Evolutionary conservation across 805 yeast species (phyloP).

Genomic region (Metschnikowia bowlesiae): DNA sequence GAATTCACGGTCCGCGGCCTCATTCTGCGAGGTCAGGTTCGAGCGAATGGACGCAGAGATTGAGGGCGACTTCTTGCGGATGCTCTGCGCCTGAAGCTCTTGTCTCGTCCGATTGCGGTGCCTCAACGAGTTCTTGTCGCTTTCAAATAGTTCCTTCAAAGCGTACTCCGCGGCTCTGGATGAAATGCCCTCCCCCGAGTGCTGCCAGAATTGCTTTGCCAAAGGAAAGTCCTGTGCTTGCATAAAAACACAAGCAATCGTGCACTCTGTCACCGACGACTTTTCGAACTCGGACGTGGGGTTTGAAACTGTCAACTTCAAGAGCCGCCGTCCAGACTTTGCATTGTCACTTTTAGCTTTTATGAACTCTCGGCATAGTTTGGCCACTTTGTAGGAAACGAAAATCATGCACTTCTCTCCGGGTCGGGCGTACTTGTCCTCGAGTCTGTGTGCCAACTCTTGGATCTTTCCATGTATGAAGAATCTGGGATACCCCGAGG

Average conservation of each 20-base stretch:
- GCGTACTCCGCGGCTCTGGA: constrained; percentile 86
- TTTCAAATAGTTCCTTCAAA: constrained; percentile 49
- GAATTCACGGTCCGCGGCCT: constrained; percentile 47
- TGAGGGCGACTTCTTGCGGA: constrained; percentile 31
- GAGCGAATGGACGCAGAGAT: constrained; percentile 26
- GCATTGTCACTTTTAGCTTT: constrained; percentile 37
- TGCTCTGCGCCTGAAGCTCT: constrained; percentile 33
- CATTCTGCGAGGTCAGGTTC: constrained; percentile 19
- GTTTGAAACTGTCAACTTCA: constrained; percentile 68
- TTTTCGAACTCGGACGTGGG: constrained; percentile 59
- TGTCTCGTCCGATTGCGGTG: constrained; percentile 21
- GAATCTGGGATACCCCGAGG: constrained; percentile 85
- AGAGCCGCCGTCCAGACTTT: constrained; percentile 41
- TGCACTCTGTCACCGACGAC: constrained; percentile 57
- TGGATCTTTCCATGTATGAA: constrained; percentile 64
- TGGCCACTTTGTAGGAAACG: constrained; percentile 75
- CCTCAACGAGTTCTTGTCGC: constrained; percentile 15
- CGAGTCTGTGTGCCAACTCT: constrained; percentile 50
- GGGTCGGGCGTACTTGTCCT: constrained; percentile 70
- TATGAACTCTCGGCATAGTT: constrained; percentile 79
- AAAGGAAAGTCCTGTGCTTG: constrained; percentile 53
- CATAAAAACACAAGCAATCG: constrained; percentile 76
- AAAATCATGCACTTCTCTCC: constrained; percentile 73
- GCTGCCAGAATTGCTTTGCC: constrained; percentile 94
- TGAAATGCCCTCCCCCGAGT: constrained; percentile 94